These are phyloP conservation scores for Hemileccinum impolitum DNA, from an alignment of 768 basidiomycete species.

Conservation along the genomic window DNA sequence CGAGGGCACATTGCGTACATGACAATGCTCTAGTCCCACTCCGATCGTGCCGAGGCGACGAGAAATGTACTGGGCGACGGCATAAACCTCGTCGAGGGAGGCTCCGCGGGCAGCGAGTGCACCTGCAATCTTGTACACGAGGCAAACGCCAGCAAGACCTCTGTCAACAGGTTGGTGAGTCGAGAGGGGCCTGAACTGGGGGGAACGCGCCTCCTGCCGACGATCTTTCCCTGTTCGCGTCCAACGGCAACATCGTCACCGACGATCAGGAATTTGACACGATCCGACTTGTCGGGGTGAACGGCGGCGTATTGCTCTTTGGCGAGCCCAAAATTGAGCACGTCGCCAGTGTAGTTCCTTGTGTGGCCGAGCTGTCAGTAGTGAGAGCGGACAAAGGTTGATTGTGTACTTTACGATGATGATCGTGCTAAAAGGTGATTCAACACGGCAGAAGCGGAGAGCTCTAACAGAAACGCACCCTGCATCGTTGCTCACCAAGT, in stretches of 20 bases:
- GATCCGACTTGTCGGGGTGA: constrained; percentile 63
- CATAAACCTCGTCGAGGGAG: constrained; percentile 64
- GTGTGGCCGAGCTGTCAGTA: constrained; percentile 3
- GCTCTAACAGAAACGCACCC: constrained; percentile 44
- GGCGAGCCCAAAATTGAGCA: constrained; percentile 89
- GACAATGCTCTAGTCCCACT: constrained; percentile 85
- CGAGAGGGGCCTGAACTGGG: constrained; percentile 11
- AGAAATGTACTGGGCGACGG: constrained; percentile 61
- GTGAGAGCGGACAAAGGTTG: not conserved
- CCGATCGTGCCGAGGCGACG: constrained; percentile 77
- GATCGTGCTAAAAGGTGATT: constrained; percentile 49
- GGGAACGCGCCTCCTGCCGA: constrained; percentile 60
- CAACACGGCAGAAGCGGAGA: not conserved
- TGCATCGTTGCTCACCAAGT: constrained; percentile 66
- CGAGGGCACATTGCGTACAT: constrained; percentile 42
- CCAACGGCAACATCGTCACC: constrained; percentile 91
- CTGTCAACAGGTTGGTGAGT: constrained; percentile 34
- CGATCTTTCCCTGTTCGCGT: constrained; percentile 73
- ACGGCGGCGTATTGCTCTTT: constrained; percentile 77
- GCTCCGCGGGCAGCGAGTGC: constrained; percentile 71
- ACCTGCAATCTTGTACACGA: constrained; percentile 91
- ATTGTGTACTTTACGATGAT: constrained; percentile 73
- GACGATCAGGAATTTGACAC: constrained; percentile 75
- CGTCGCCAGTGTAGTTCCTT: constrained; percentile 88
- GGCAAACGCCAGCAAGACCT: constrained; percentile 75